Evolutionary conservation across 768 basidiomycete genomes (phyloP).

Genomic region (Xerocomus potaroensis): DNA sequence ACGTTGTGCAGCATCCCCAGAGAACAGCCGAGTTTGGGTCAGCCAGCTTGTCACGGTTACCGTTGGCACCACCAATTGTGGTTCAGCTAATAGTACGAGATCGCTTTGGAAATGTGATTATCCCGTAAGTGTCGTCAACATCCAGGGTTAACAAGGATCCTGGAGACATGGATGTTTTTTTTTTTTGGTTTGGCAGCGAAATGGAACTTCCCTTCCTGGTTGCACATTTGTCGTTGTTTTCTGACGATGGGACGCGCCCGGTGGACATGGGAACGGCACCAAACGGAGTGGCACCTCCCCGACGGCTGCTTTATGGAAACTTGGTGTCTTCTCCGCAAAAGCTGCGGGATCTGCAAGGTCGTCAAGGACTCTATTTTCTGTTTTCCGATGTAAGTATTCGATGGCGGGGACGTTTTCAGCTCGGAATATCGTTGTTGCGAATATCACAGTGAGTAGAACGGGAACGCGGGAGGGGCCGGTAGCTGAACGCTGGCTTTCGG

Average conservation of each 20-base stretch:
- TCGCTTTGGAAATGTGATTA: conserved; percentile 61
- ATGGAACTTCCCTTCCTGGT: conserved; percentile 84
- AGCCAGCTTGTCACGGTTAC: conserved; percentile 69
- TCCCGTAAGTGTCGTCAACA: conserved; percentile 60
- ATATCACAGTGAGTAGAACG: conserved; percentile 61
- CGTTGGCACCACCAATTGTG: conserved; percentile 80
- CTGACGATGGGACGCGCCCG: conserved; percentile 58
- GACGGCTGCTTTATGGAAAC: conserved; percentile 76
- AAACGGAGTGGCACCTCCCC: conserved; percentile 38
- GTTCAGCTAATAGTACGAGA: conserved; percentile 76
- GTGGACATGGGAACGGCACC: conserved; percentile 64
- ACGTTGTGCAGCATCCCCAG: conserved; percentile 82
- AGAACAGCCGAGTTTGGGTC: conserved; percentile 79
- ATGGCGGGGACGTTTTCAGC: conserved; percentile 68
- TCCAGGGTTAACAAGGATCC: conserved; percentile 14
- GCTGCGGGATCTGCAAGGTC: conserved; percentile 75
- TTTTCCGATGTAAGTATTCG: conserved; percentile 91
- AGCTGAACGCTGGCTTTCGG: conserved; percentile 16
- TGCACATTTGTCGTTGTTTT: conserved; percentile 74
- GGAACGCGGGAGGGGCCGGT: conserved; percentile 8
- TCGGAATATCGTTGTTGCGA: conserved; percentile 69
- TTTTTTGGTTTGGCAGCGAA: conserved; percentile 49
- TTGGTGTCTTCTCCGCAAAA: conserved; percentile 79
- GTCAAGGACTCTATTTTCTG: conserved; percentile 79
- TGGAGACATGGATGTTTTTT: conserved; percentile 21